Evolutionary conservation across 2,329 filamentous ascomycete species (phyloP).

Genomic region (Fusarium sororula): DNA sequence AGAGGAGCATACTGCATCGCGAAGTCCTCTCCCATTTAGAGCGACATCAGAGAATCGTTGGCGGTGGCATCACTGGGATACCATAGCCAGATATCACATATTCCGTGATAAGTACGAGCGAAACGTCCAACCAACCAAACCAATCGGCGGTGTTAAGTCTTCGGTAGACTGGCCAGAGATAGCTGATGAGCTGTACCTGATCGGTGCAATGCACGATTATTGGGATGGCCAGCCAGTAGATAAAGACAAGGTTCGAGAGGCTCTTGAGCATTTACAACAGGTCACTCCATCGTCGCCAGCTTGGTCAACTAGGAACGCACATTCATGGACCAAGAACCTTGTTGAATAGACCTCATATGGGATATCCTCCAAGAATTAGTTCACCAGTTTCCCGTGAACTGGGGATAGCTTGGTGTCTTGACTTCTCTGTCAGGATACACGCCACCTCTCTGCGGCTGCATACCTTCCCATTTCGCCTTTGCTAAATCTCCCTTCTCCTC

Average conservation of each 20-base stretch:
- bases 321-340: neutral
- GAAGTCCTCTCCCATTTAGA: neutral
- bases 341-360: neutral
- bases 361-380: rapidly evolving
- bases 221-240: neutral
- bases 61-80: slow-evolving; percentile 11
- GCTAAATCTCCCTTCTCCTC: neutral
- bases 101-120: slow-evolving; percentile 19
- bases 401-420: neutral
- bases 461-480: neutral
- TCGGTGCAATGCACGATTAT: neutral
- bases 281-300: neutral
- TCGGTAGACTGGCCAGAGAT: slow-evolving; percentile 11
- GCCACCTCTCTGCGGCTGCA: neutral
- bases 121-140: neutral
- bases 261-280: neutral
- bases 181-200: neutral
- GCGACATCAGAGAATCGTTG: neutral
- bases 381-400: slow-evolving; percentile 3
- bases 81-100: slow-evolving; percentile 7
- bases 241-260: neutral
- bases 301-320: neutral
- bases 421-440: neutral
- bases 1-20: rapidly evolving
- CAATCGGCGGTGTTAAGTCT: neutral